Evolutionary conservation across 371 early-diverging fungal genomes (phyloP), one percentile per base, ranked within the genome.

Genomic region (Mortierella sp.): DNA sequence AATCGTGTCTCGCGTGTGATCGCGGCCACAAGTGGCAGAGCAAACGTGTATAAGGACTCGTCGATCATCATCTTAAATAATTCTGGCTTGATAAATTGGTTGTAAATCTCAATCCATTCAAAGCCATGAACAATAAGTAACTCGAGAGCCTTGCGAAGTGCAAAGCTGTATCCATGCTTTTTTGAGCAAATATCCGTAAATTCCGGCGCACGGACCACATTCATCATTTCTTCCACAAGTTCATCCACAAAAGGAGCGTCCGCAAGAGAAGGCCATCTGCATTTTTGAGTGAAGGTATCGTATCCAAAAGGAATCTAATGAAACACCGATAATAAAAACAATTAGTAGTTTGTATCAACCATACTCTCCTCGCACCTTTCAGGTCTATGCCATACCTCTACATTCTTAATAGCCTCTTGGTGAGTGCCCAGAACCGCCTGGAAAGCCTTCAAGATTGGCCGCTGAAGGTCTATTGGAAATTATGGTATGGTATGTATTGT

Each of bases 51-150:
- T 4, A 55, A 64, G 8, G 51, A 58, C 12, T 32, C 58, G n/a
- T 79, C 66, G 5, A 74, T 28, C 43, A 75, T 66, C 72, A 68
- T 64, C 37, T 66, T 63, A 57, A 62, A 52, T 16, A 79, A 20
- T 0, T 71, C 55, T 0, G 80, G 62, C 22, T 71, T 70, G 61
- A 79, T 39, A 52, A 58, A 65, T 30, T 72, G 58, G 30, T 68
- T 68, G 65, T 62, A 79, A 5, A 79, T 51, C 39, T 79, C 80
- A n/a, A 47, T 45, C 75, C 80, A 74, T 5, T 72, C 75, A 18
- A 64, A 75, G 3, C 68, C 75, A 39, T 79, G 75, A 18, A 79
- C 30, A 22, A 79, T 59, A 5, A 79, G 59, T 32, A 79, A 43
- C 49, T 79, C 80, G 5, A 79, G 72, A 1, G 75, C 68, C 47